Percentiles rank a stretch among this genome's conserved stretches.
Conservation (phyloP, 495 filamentous ascomycete genomes). For the Entonaema liquescens region DNA sequence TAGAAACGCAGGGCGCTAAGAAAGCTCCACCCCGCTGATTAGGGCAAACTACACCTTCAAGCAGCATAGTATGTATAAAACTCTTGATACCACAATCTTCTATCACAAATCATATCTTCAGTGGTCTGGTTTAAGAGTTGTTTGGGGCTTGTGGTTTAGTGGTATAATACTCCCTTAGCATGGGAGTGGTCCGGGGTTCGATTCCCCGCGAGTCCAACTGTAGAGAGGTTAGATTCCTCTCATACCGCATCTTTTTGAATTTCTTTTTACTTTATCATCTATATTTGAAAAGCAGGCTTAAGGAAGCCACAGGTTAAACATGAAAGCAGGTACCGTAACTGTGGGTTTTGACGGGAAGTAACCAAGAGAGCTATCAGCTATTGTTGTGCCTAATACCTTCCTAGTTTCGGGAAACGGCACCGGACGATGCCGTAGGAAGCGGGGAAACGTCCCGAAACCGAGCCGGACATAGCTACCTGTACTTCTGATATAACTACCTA, state of each 20-base stretch:
- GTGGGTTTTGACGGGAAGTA: too few relatives aligned
- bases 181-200: conserved; percentile 67
- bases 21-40: not conserved
- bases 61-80: not conserved
- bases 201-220: conserved; percentile 61
- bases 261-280: not conserved
- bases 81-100: not conserved
- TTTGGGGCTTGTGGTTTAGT: conserved; percentile 41
- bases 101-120: not conserved
- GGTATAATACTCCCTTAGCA: conserved; percentile 45
- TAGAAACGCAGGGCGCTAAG: not conserved
- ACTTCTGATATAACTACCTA: not conserved
- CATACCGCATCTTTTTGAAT: conserved; percentile 1
- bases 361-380: too few relatives aligned
- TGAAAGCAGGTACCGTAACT: too few relatives aligned
- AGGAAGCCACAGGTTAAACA: too few relatives aligned
- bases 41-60: not conserved
- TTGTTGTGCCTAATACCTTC: too few relatives aligned
- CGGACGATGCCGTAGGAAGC: not conserved
- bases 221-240: not conserved
- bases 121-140: not conserved
- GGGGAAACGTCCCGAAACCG: not conserved
- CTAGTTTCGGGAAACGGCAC: not conserved
- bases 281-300: not conserved
- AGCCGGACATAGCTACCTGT: too few relatives aligned